phyloP scores from a whole-genome alignment of 108 stramenopile genomes.

The Cyclotella sp. region DNA sequence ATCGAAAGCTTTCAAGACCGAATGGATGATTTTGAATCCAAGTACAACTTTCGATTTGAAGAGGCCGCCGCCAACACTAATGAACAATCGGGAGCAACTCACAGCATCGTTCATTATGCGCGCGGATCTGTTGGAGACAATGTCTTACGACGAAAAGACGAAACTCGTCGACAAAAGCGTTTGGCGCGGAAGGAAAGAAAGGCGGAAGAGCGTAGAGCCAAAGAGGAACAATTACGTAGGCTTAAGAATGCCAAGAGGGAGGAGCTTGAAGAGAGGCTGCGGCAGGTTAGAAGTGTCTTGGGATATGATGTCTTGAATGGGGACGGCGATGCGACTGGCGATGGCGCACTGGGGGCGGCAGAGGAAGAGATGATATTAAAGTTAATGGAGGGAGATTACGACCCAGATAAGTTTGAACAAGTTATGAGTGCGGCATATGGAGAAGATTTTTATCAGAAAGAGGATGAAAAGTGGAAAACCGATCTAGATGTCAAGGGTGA shows the following conservation, averaged over 20 bases:
- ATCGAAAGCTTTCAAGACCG: slow-evolving; percentile 83
- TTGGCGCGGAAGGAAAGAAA: slow-evolving; percentile 91
- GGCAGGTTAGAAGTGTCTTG: slow-evolving; percentile 82
- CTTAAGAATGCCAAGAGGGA: slow-evolving; percentile 96
- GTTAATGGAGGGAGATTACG: slow-evolving; percentile 95
- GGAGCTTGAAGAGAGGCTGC: slow-evolving; percentile 84
- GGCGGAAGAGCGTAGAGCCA: slow-evolving; percentile 90
- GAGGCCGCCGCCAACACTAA: slow-evolving; percentile 70
- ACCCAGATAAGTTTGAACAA: slow-evolving; percentile 92
- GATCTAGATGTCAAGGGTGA: slow-evolving; percentile 75
- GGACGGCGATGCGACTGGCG: slow-evolving; percentile 13
- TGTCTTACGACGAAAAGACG: slow-evolving; percentile 92
- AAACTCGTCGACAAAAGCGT: slow-evolving; percentile 89
- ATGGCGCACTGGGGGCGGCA: slow-evolving; percentile 34
- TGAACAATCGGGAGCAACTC: slow-evolving; percentile 61
- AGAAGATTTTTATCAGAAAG: slow-evolving; percentile 93
- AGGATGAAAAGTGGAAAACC: slow-evolving; percentile 87
- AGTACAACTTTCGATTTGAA: slow-evolving; percentile 99
- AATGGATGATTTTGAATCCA: slow-evolving; percentile 97
- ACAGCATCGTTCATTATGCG: slow-evolving; percentile 82
- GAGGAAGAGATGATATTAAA: slow-evolving; percentile 81
- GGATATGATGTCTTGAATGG: slow-evolving; percentile 45
- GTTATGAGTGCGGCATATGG: slow-evolving; percentile 90
- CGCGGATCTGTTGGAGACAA: slow-evolving; percentile 67
- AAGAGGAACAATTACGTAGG: slow-evolving; percentile 94